A percentile compares a stretch with the other conserved stretches of the same genome.
phyloP scores from a whole-genome alignment of 2,329 filamentous ascomycete species.

The Aureobasidium sp. region DNA sequence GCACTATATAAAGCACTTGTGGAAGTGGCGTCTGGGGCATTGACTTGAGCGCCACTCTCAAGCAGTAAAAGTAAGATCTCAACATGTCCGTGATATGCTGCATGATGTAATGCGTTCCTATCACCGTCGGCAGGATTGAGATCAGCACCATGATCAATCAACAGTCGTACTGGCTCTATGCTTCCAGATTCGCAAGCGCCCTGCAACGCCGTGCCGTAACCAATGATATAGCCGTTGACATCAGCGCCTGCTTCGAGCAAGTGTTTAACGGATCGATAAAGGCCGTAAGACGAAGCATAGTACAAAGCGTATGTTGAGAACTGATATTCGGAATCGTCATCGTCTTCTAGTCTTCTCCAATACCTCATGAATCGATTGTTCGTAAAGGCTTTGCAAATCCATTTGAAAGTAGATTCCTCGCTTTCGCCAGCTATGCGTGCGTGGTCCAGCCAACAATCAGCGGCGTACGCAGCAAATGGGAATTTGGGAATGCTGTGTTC shows the following conservation, averaged over 20 bases:
- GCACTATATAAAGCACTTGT: conserved; percentile 24
- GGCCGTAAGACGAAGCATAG: not conserved
- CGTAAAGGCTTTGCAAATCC: not conserved
- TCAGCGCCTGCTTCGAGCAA: not conserved
- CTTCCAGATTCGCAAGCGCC: conserved; percentile 20
- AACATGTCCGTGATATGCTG: no score
- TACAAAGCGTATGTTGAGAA: not conserved
- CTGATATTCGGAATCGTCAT: not conserved
- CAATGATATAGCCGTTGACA: not conserved
- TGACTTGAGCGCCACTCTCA: not conserved
- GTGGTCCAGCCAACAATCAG: not conserved
- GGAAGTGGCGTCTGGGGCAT: conserved; percentile 20
- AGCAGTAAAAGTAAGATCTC: not conserved
- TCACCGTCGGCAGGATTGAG: conserved; percentile 19
- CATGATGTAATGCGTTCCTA: no score
- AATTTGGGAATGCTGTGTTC: not conserved
- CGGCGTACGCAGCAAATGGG: not conserved
- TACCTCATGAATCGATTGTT: not conserved
- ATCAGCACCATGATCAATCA: conserved; percentile 25
- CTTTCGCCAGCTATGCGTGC: not conserved
- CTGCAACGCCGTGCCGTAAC: conserved; percentile 25
- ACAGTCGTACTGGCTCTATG: conserved; percentile 27
- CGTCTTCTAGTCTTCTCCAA: not conserved
- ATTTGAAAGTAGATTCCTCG: not conserved
- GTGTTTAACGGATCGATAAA: not conserved